These are phyloP conservation scores for Nitzschia sp. DNA, from an alignment of 108 stramenopile genomes.

Conservation along the genomic window DNA sequence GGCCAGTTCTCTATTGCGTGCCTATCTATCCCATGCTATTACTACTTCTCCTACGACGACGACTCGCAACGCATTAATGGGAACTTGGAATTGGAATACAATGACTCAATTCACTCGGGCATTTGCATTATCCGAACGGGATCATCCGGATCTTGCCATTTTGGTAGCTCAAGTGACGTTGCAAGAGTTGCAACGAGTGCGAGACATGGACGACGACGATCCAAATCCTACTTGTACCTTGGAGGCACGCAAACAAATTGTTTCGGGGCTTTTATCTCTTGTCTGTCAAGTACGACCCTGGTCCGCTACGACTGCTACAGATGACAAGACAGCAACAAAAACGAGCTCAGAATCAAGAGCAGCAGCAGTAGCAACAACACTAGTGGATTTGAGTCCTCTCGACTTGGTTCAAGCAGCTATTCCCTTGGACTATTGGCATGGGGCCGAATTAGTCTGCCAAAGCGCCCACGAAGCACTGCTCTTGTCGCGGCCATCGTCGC, in stretches of 20 bases:
- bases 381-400: constrained; percentile 27
- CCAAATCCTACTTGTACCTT: background rate
- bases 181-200: background rate
- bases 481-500: background rate
- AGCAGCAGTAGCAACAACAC: background rate
- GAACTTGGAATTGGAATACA: constrained; percentile 11
- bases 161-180: background rate
- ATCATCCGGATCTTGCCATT: background rate
- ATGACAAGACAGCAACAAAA: too few species aligned
- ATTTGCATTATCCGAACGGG: constrained; percentile 17
- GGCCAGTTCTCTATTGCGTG: constrained; percentile 1
- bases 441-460: constrained; percentile 62
- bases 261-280: constrained; percentile 52
- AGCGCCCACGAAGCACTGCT: constrained; percentile 38
- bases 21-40: constrained; percentile 14
- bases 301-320: constrained; percentile 1
- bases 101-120: constrained; percentile 47
- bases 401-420: constrained; percentile 51
- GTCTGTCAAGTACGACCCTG: constrained; percentile 60
- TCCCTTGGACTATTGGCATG: constrained; percentile 57
- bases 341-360: background rate
- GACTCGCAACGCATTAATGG: background rate
- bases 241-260: constrained; percentile 39
- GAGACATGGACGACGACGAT: background rate
- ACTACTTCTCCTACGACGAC: background rate